Base-by-base conservation (phyloP, 345 rosid species). In the Cardamine resedifolia region DNA sequence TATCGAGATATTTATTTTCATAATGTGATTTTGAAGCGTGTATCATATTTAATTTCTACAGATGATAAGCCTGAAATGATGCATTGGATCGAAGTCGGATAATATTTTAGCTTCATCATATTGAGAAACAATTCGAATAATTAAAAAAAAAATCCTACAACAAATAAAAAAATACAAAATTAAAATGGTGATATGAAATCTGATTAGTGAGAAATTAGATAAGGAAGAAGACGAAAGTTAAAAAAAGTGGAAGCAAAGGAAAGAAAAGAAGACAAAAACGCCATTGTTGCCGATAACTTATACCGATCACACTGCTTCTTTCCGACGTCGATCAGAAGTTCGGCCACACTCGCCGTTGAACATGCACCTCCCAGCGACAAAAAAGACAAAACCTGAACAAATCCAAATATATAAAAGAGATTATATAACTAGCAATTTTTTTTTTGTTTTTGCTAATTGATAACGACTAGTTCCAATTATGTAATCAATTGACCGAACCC, bases 241-340 rank as follows among this genome's bases (percentile, higher is more conserved):
- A 83, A 86, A 68, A 90, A 84, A 66, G 81, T 68, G 0, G 88
- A 86, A 70, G 82, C 77, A 24, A 81, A 83, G 1, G 86, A 80
- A 31, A 90, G 78, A 68, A 85, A 77, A 76, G 86, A 86, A 71
- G 89, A 81, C 84, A 86, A 55, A 77, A 90, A 82, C 11, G 89
- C 89, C 83, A 85, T 85, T 3, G 84, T 82, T 0, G 92, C 89
- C n/a, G 88, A 87, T 57, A 86, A n/a, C 58, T 81, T 85, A 78
- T 79, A 83, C 64, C 88, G 80, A 38, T 71, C 66, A 68, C 91
- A 85, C 10, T 71, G 77, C 76, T 30, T 69, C 74, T 12, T 19
- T 18, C 81, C 81, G 9, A 52, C 74, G 10, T 71, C 69, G 3
- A 78, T 51, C 71, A 90, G 61, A 1, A 83, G 34, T 50, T 58